phyloP scores from a whole-genome alignment of 768 basidiomycete genomes.

The Lentinula guzmanii region DNA sequence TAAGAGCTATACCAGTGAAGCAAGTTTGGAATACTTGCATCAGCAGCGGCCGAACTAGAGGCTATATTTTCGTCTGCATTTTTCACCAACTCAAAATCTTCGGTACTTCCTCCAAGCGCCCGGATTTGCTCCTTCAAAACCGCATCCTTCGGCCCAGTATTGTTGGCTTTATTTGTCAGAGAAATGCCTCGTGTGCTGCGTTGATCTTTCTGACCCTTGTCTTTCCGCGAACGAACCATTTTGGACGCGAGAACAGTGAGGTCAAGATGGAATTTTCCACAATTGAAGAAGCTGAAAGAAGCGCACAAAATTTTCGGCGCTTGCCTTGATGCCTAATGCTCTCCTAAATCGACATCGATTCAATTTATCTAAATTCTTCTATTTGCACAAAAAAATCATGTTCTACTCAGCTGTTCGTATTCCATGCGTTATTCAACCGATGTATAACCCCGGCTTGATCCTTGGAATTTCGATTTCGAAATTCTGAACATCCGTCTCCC shows the following conservation, averaged over 20 bases:
- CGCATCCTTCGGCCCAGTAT: slow-evolving; percentile 8
- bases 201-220: slow-evolving; percentile 5
- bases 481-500: background rate
- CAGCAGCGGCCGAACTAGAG: slow-evolving; percentile 21
- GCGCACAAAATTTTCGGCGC: background rate
- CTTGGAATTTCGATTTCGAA: background rate
- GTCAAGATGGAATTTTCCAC: background rate
- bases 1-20: background rate
- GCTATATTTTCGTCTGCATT: slow-evolving; percentile 26
- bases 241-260: background rate
- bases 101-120: slow-evolving; percentile 41
- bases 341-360: background rate
- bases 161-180: slow-evolving; percentile 10
- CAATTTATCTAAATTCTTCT: background rate
- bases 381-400: background rate
- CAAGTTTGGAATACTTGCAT: slow-evolving; percentile 18
- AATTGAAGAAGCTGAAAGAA: background rate
- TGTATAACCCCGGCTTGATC: background rate
- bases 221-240: slow-evolving; percentile 15
- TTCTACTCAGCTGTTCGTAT: background rate
- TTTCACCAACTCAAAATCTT: slow-evolving; percentile 40
- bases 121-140: slow-evolving; percentile 26
- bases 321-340: background rate
- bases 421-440: background rate
- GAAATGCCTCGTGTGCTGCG: slow-evolving; percentile 1